phyloP scores from a whole-genome alignment of 805 yeast genomes.

The Vanderwaltozyma polyspora region DNA sequence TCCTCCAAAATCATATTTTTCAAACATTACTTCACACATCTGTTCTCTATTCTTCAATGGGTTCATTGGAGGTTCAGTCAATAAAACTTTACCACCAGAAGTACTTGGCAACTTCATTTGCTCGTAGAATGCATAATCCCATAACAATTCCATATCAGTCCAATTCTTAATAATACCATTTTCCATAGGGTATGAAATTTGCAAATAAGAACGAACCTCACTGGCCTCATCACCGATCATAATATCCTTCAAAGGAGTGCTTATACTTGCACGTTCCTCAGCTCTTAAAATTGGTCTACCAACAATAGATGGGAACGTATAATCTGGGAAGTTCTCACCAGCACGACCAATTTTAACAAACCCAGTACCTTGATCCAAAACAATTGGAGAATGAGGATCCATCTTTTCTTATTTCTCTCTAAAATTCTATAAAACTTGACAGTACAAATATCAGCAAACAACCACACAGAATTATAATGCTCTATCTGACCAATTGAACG shows the following conservation, averaged over 20 bases:
- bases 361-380: slow-evolving; percentile 98
- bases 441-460: no score
- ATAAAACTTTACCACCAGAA: slow-evolving; percentile 65
- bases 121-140: slow-evolving; percentile 96
- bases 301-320: slow-evolving; percentile 92
- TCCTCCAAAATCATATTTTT: slow-evolving; percentile 82
- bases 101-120: slow-evolving; percentile 72
- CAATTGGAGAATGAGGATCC: slow-evolving; percentile 34
- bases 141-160: slow-evolving; percentile 97
- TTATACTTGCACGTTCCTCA: slow-evolving; percentile 64
- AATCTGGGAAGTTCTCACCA: slow-evolving; percentile 94
- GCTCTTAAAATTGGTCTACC: slow-evolving; percentile 96
- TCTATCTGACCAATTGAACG: no score
- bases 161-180: slow-evolving; percentile 94
- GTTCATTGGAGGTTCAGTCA: slow-evolving; percentile 98
- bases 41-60: slow-evolving; percentile 83
- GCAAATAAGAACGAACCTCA: slow-evolving; percentile 78
- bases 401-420: slow-evolving; percentile 4
- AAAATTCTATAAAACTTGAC: background rate
- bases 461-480: no score
- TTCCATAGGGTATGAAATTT: slow-evolving; percentile 97
- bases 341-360: slow-evolving; percentile 95
- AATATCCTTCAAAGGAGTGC: slow-evolving; percentile 75
- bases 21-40: slow-evolving; percentile 93
- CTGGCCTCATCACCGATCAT: slow-evolving; percentile 98